These are phyloP conservation scores for Tilletia setariae DNA, from an alignment of 1,284 basidiomycete species.

Conservation along the genomic window DNA sequence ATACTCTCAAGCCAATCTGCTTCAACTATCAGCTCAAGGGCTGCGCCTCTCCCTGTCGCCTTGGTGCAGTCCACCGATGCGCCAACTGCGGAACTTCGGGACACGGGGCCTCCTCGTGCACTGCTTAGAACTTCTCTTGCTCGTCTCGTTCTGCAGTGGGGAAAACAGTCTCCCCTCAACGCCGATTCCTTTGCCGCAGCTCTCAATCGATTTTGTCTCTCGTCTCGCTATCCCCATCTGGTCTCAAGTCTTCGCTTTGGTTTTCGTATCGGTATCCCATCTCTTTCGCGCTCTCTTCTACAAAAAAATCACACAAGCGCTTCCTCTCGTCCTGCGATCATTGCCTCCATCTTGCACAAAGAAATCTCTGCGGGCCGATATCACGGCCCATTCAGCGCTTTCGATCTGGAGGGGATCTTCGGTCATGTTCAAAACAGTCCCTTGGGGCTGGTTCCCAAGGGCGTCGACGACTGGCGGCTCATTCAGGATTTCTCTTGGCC, in stretches of 20 bases:
- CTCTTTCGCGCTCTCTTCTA: not conserved
- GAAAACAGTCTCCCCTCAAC: too few relatives aligned
- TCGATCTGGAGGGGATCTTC: not conserved
- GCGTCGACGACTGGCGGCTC: not conserved
- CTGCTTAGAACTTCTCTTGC: too few relatives aligned
- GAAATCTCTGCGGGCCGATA: not conserved
- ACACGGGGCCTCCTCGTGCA: not conserved
- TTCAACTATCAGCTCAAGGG: not conserved
- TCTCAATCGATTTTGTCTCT: not conserved
- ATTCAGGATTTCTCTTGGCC: slow-evolving; percentile 4
- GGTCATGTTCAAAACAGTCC: not conserved
- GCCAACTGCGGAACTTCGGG: not conserved
- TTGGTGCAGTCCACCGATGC: not conserved
- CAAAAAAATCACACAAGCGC: not conserved
- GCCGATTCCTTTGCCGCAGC: not conserved
- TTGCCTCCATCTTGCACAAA: too few relatives aligned
- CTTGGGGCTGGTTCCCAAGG: not conserved
- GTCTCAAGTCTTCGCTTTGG: not conserved
- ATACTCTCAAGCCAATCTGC: slow-evolving; percentile 2
- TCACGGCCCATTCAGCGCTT: not conserved
- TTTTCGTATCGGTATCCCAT: too few relatives aligned
- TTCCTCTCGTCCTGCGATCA: not conserved
- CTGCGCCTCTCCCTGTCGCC: not conserved
- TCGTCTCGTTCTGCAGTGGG: too few relatives aligned
- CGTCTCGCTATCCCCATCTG: not conserved